Evolutionary conservation across 495 filamentous ascomycete genomes (phyloP).

Genomic region (Podospora pseudopauciseta): DNA sequence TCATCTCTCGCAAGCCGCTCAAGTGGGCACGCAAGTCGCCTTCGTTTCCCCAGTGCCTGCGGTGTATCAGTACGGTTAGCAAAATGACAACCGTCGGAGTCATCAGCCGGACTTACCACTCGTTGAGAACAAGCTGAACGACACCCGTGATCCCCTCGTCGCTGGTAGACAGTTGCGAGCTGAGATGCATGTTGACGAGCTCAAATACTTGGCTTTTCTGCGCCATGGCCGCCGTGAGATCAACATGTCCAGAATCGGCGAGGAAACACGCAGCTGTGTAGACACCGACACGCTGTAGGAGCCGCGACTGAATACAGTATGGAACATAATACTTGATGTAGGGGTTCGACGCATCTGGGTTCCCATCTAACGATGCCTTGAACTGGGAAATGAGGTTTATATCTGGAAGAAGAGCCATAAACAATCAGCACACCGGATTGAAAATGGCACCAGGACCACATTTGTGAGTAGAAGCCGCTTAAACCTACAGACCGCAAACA

Average conservation of each 20-base stretch:
- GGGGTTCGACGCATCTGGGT: conserved; percentile 34
- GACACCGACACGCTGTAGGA: conserved; percentile 34
- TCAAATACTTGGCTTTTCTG: conserved; percentile 35
- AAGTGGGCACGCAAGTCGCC: conserved; percentile 33
- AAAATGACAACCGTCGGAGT: background rate
- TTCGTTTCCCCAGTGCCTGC: conserved; percentile 33
- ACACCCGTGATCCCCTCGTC: conserved; percentile 38
- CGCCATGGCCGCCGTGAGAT: conserved; percentile 33
- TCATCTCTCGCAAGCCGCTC: conserved; percentile 36
- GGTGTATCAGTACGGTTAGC: background rate
- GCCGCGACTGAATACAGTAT: conserved; percentile 32
- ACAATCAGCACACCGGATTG: background rate
- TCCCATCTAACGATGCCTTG: conserved; percentile 39
- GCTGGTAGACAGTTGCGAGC: conserved; percentile 28
- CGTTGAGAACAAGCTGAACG: conserved; percentile 36
- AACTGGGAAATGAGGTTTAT: conserved; percentile 56
- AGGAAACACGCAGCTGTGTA: conserved; percentile 41
- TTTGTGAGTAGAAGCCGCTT: background rate
- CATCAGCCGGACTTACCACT: conserved; percentile 28
- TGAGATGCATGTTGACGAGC: conserved; percentile 37
- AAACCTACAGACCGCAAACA: conserved; percentile 34
- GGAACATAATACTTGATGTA: conserved; percentile 39
- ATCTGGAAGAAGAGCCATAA: conserved; percentile 32
- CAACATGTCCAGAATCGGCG: conserved; percentile 36
- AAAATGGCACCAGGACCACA: background rate